Evolutionary conservation across 2,329 filamentous ascomycete species (phyloP).

Genomic region (Ascochyta koolunga): DNA sequence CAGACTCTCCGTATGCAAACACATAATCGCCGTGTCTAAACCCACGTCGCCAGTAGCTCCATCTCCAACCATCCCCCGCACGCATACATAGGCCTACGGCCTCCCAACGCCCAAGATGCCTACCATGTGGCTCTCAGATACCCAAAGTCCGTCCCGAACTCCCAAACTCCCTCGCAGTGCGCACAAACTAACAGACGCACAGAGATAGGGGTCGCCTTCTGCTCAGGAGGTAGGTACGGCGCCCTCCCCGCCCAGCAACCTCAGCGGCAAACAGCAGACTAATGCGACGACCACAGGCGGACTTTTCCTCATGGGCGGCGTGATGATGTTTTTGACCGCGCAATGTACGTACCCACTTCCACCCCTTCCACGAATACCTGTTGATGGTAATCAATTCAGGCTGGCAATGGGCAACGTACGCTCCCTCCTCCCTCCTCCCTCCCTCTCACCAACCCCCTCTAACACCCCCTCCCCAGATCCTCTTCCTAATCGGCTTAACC

Average conservation of each 20-base stretch:
- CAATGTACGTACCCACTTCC: conserved; percentile 70
- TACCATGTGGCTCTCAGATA: conserved; percentile 94
- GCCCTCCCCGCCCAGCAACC: conserved; percentile 7
- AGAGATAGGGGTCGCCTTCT: conserved; percentile 98
- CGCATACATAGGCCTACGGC: not conserved
- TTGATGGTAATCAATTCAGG: conserved; percentile 60
- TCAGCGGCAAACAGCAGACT: conserved; percentile 24
- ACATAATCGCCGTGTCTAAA: not conserved
- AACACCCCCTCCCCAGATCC: conserved; percentile 70
- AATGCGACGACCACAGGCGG: conserved; percentile 65
- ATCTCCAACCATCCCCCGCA: not conserved
- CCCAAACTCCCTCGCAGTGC: not conserved
- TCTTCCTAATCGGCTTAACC: conserved; percentile 95
- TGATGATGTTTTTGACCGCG: conserved; percentile 97
- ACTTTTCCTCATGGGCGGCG: conserved; percentile 92
- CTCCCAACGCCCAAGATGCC: conserved; percentile 59
- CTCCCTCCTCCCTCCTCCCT: conserved; percentile 5
- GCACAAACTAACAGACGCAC: conserved; percentile 15
- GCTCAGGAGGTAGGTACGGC: conserved; percentile 83
- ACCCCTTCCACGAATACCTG: not conserved
- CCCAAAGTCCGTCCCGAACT: conserved; percentile 75
- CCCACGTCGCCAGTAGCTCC: not conserved
- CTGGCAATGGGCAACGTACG: conserved; percentile 95
- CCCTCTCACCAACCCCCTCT: conserved; percentile 3
- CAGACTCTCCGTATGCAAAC: not conserved